Evolutionary conservation across 345 rosid genomes (phyloP).

Genomic region (Ricinus communis): DNA sequence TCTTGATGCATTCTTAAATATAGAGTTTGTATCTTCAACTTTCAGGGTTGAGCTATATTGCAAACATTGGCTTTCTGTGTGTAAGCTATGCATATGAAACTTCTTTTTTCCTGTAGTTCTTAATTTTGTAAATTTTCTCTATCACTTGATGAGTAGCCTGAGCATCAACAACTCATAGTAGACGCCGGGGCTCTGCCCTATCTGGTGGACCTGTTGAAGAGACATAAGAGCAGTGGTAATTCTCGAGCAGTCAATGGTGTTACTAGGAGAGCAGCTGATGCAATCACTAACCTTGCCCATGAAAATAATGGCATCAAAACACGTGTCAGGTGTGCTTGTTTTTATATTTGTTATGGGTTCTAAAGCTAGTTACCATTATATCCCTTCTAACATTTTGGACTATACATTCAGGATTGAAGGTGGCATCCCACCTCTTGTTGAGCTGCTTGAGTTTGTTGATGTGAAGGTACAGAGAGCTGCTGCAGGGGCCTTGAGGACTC

Average conservation of each 20-base stretch:
- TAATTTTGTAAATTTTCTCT: constrained; percentile 1
- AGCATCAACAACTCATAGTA: constrained; percentile 67
- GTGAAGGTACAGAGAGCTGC: constrained; percentile 73
- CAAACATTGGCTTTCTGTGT: background rate
- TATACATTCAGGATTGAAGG: constrained; percentile 54
- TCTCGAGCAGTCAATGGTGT: constrained; percentile 39
- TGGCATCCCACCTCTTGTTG: constrained; percentile 71
- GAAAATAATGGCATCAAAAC: constrained; percentile 64
- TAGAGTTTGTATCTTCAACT: no score
- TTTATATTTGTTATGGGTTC: background rate
- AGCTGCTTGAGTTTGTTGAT: constrained; percentile 55
- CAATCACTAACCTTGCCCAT: constrained; percentile 70
- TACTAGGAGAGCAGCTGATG: constrained; percentile 74
- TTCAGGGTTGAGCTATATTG: background rate
- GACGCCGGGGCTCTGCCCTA: constrained; percentile 67
- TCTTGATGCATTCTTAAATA: no score
- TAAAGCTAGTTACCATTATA: background rate
- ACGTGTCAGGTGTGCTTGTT: constrained; percentile 48
- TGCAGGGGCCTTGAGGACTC: constrained; percentile 72
- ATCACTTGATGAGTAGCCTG: constrained; percentile 43
- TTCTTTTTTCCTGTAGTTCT: background rate
- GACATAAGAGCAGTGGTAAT: constrained; percentile 25
- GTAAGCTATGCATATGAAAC: background rate
- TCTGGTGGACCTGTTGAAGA: constrained; percentile 55
- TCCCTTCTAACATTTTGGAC: constrained; percentile 10